Conservation (phyloP, 2,329 filamentous ascomycete genomes). For the Epichloe coenophiala region DNA sequence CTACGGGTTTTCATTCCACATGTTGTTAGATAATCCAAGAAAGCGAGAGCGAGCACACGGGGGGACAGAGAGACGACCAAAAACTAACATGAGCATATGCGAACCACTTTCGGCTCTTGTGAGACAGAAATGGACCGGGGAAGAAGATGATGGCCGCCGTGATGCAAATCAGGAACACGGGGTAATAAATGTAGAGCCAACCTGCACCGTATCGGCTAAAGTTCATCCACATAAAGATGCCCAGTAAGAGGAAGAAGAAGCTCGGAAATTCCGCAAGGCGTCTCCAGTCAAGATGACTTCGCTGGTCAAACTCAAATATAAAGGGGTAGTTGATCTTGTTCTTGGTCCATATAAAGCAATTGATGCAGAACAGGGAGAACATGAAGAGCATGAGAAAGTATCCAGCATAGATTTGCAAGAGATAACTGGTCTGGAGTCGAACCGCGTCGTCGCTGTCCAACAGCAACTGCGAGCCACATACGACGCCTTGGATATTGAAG, state of each 20-base stretch:
- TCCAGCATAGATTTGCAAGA: conserved; percentile 83
- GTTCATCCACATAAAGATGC: conserved; percentile 79
- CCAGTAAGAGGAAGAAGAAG: conserved; percentile 65
- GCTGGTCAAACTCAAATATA: conserved; percentile 89
- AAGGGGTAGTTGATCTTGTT: conserved; percentile 93
- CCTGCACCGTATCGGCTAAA: conserved; percentile 57
- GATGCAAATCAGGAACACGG: conserved; percentile 62
- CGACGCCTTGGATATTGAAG: conserved; percentile 51
- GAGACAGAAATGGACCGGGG: conserved; percentile 60
- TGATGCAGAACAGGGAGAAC: conserved; percentile 70
- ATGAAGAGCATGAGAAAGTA: conserved; percentile 78
- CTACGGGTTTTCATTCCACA: conserved; percentile 24
- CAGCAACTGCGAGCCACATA: conserved; percentile 44
- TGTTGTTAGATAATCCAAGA: neutral
- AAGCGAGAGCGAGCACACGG: neutral
- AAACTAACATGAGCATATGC: conserved; percentile 68
- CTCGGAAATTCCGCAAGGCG: conserved; percentile 77
- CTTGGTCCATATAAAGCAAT: conserved; percentile 69
- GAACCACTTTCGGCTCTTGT: conserved; percentile 72
- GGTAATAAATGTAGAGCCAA: conserved; percentile 71
- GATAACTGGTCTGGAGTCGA: conserved; percentile 45
- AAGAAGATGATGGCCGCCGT: conserved; percentile 58
- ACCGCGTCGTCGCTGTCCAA: conserved; percentile 34
- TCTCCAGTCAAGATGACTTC: conserved; percentile 79
- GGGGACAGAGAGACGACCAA: neutral